Evolutionary conservation across 441 rosid species (phyloP).

Genomic region (Pelargonium fulgidum): DNA sequence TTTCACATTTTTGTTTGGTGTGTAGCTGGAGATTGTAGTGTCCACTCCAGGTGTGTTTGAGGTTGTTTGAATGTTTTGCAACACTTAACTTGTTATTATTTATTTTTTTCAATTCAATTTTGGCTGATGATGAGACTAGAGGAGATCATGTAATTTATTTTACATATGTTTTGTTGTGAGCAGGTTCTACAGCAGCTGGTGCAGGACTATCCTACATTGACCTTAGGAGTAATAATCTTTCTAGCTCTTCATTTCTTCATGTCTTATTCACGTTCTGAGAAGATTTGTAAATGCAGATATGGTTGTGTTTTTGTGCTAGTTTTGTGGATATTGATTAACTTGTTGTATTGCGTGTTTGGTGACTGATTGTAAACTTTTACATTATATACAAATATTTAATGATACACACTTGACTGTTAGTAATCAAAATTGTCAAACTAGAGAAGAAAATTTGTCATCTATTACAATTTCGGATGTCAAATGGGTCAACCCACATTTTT

Average conservation of each 20-base stretch:
- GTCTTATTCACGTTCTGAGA: neutral
- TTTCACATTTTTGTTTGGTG: constrained; percentile 7
- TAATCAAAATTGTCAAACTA: neutral
- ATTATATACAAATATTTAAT: neutral
- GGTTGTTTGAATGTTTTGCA: constrained; percentile 26
- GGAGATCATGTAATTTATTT: neutral
- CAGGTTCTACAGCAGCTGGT: constrained; percentile 41
- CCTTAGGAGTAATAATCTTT: constrained; percentile 39
- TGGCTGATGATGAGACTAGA: neutral
- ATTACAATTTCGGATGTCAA: neutral
- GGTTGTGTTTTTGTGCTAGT: neutral
- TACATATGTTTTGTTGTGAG: neutral
- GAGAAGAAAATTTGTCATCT: neutral
- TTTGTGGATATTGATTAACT: too few relatives aligned
- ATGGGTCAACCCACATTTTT: neutral
- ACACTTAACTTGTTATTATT: neutral
- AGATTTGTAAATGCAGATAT: neutral
- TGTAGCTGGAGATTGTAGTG: constrained; percentile 51
- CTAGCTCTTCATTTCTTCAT: neutral
- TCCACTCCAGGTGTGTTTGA: constrained; percentile 52
- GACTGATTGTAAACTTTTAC: neutral
- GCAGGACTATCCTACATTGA: constrained; percentile 34
- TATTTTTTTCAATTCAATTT: neutral
- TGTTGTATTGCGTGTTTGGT: neutral
- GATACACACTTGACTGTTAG: neutral